Evolutionary conservation across 2,329 filamentous ascomycete species (phyloP).

Genomic region (Monosporascus sp.): DNA sequence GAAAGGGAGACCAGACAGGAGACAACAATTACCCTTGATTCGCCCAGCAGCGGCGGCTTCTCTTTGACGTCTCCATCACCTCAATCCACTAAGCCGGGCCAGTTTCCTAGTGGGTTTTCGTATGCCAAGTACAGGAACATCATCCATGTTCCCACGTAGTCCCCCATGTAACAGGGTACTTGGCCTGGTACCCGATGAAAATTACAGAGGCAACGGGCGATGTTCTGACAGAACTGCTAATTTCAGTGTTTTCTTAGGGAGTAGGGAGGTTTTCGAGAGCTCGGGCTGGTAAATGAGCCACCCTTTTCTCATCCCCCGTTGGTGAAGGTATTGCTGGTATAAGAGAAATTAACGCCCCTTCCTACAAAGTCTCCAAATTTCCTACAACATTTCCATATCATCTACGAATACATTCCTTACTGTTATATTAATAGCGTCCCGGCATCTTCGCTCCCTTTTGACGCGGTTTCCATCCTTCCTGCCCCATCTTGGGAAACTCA

Average conservation of each 20-base stretch:
- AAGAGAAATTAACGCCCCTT: conserved; percentile 28
- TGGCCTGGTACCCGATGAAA: neutral
- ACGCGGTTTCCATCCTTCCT: neutral
- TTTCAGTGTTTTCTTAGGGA: too few species aligned
- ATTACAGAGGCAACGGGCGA: too few species aligned
- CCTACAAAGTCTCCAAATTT: conserved; percentile 16
- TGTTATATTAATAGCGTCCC: conserved; percentile 19
- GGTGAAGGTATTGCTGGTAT: conserved; percentile 18
- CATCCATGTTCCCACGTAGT: neutral
- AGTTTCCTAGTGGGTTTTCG: neutral
- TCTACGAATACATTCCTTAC: conserved; percentile 13
- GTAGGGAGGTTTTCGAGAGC: neutral
- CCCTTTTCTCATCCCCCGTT: neutral
- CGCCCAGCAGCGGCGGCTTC: neutral
- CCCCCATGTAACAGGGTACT: neutral
- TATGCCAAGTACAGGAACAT: neutral
- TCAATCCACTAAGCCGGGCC: neutral
- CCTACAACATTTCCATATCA: conserved; percentile 21
- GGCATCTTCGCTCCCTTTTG: conserved; percentile 5
- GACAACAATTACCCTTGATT: neutral
- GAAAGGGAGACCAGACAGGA: neutral
- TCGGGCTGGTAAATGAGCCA: neutral
- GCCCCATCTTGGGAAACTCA: neutral
- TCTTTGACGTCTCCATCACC: neutral
- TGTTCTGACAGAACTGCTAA: too few species aligned